Evolutionary conservation across 306 rosid species (phyloP), one percentile per base, ranked within the genome.

Genomic region (Vigna radiata): DNA sequence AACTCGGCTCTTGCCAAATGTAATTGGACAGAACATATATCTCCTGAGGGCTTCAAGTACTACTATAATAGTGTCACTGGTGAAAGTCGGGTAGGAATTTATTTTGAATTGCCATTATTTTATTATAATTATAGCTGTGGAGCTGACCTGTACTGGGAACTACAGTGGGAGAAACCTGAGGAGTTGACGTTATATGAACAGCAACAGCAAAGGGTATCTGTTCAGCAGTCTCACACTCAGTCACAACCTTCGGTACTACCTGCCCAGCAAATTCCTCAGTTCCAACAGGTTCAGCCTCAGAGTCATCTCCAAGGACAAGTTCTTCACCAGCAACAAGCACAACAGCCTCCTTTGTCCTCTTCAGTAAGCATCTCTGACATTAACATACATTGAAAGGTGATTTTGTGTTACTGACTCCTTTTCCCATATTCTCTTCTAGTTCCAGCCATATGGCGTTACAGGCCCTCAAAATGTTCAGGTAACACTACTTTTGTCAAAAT

Each of bases 141-240:
- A 72, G 60, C 77, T 86, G 56, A 81, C 39, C 25, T 82, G 56
- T 29, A 17, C 68, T 61, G 59, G 27, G 61, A 58, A 72, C 68
- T 87, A 36, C 78, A 92, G 98, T 96, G 98, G 99, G 99, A 96
- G 88, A 96, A 86, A 82, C 99, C 99, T 49, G 96, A 91, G 65
- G 96, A 96, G 86, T 72, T 92, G 65, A 61, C 70, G 6, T 70
- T 43, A 73, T 76, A 60, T 72, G 99, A 96, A 86, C 91, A 79
- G 77, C 88, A 87, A 70, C 97, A 91, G 77, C 94, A 72, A 81
- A 89, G 81, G 71, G 76, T 82, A 71, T 70, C 89, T 76, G 83
- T 81, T 85, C 87, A 81, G 86, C 91, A 85, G 81, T 81, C 88
- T 65, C 91, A 77, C 59, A 75, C 71, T 80, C 91, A 80, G 80